Evolutionary conservation across 768 basidiomycete species (phyloP), one percentile per base, ranked within the genome.

Genomic region (Tricholoma hemisulphureum): DNA sequence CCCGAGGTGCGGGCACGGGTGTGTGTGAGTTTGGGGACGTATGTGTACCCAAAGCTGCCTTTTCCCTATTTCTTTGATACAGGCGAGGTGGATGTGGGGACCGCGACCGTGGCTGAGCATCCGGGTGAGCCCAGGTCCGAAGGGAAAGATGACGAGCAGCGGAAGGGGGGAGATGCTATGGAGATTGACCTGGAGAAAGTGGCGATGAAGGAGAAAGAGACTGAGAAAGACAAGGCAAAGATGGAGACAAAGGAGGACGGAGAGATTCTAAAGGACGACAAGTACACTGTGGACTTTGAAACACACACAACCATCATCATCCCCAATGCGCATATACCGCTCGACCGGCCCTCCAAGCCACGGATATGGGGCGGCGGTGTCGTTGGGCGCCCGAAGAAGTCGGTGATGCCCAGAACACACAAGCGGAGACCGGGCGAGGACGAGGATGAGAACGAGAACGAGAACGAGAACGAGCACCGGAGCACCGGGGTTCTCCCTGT

Each of bases 331-430:
- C 81, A 82, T 63, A 75, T 90, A 20, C 88, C 87, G 0, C 71
- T 77, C 13, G 71, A 78, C 48, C 78, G 81, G 52, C 86, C 86
- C 11, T 59, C 68, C 5, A 79, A 68, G 5, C 84, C 83, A 13
- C 79, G 79, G n/a, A 76, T 90, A 18, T 90, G 88, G 88, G 88
- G 88, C 52, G 88, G 86, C 20, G 87, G 86, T 6, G 68, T 80
- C 32, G 77, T 62, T 65, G 77, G 60, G 61, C 81, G 53, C 10
- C 49, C 57, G n/a, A 49, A 49, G 46, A 49, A 49, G 28, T n/a
- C 29, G 46, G 46, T 49, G 2, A 49, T 49, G 46, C 46, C 26
- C 4, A 29, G 28, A 29, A 9, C 26, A 4, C 46, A 26, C 26
- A 49, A 49, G 18, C 46, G 28, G 26, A 4, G 46, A 26, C 46